These are phyloP conservation scores for Leptomonas seymouri DNA, from an alignment of 208 protist species.

Conservation along the genomic window DNA sequence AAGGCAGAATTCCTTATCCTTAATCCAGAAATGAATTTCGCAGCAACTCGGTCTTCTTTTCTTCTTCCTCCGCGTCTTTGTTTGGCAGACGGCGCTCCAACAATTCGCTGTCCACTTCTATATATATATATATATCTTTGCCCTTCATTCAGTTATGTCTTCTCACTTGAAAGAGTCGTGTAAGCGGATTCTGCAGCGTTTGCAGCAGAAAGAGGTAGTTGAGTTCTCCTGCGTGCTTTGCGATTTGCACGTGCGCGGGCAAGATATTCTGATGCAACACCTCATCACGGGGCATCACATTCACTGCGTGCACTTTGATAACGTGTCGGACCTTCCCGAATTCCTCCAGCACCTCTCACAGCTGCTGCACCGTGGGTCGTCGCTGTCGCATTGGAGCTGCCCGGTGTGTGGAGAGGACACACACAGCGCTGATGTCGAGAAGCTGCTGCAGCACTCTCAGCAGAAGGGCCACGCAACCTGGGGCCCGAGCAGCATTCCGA, in stretches of 20 bases:
- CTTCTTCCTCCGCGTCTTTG: background rate
- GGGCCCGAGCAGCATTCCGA: conserved; percentile 53
- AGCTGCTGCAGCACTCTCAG: conserved; percentile 29
- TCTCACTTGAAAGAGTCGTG: conserved; percentile 48
- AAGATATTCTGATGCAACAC: conserved; percentile 66
- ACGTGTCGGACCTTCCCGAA: conserved; percentile 53
- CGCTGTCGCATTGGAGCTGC: conserved; percentile 34
- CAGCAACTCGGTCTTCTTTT: background rate
- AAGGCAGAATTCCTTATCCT: no score
- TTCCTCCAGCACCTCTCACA: conserved; percentile 44
- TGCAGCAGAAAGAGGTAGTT: conserved; percentile 32
- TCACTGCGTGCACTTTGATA: conserved; percentile 51
- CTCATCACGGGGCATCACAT: conserved; percentile 49
- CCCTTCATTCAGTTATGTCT: conserved; percentile 2
- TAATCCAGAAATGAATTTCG: background rate
- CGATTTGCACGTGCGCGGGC: conserved; percentile 35
- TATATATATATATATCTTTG: background rate
- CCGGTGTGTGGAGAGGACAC: conserved; percentile 53
- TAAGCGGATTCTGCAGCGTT: conserved; percentile 55
- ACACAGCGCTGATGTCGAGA: background rate
- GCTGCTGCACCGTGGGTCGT: conserved; percentile 8
- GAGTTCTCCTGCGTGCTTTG: conserved; percentile 66
- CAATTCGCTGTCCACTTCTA: background rate
- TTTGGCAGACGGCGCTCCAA: no score
- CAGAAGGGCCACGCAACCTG: conserved; percentile 41